phyloP scores from a whole-genome alignment of 768 basidiomycete genomes.

The Lentinula sp. region DNA sequence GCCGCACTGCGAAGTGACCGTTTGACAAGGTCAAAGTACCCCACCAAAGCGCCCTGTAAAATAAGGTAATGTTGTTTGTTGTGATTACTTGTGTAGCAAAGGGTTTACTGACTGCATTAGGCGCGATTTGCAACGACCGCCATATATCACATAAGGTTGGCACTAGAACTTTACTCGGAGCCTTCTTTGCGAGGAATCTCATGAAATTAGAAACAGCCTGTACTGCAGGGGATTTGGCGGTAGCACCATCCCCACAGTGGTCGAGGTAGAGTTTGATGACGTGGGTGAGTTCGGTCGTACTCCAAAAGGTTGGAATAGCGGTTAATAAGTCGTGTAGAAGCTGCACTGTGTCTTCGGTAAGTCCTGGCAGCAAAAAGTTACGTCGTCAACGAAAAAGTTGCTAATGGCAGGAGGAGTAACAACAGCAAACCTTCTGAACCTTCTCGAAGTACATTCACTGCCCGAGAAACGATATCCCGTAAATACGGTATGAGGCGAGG shows the following conservation, averaged over 20 bases:
- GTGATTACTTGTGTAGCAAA: no score
- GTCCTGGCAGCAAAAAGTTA: constrained; percentile 15
- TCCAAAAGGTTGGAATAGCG: constrained; percentile 82
- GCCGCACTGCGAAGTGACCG: constrained; percentile 59
- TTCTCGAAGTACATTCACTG: constrained; percentile 42
- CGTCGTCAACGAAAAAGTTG: not conserved
- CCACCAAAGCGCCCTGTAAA: constrained; percentile 28
- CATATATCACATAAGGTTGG: constrained; percentile 59
- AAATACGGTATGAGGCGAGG: constrained; percentile 88
- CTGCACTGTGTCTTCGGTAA: constrained; percentile 28
- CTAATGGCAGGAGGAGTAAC: not conserved
- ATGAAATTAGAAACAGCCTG: constrained; percentile 37
- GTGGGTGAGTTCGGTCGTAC: constrained; percentile 47
- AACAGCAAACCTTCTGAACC: constrained; percentile 25
- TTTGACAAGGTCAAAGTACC: constrained; percentile 67
- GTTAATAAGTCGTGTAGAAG: constrained; percentile 66
- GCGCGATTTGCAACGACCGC: constrained; percentile 28
- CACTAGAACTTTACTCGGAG: constrained; percentile 61
- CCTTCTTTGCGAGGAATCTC: constrained; percentile 65
- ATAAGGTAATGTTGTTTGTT: not conserved
- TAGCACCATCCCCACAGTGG: constrained; percentile 19
- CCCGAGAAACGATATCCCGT: constrained; percentile 59
- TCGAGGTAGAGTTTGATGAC: constrained; percentile 56
- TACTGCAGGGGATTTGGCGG: constrained; percentile 20
- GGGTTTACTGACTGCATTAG: constrained; percentile 27